Base-by-base conservation (phyloP, 2,329 filamentous ascomycete species). In the Beauveria asiatica region DNA sequence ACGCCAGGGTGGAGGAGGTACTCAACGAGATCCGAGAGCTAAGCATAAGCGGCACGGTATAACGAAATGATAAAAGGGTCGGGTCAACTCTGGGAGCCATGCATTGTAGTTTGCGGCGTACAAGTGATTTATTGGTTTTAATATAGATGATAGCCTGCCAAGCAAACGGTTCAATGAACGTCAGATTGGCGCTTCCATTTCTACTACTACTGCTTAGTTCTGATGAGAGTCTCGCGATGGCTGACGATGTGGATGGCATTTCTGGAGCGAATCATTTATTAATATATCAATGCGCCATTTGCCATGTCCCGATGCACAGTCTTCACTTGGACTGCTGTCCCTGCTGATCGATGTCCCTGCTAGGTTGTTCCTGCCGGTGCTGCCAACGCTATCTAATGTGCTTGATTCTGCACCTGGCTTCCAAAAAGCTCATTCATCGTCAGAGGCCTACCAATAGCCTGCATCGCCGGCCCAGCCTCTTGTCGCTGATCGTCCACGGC, bases 1-100 rank as follows among this genome's bases (percentile, higher is more conserved):
- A 99, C 73, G 88, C 86, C 62, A 80, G 91, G 65, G 94, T 99
- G 33, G 94, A 99, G 76, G 88, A 97, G 75, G 94, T 97, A 46
- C 73, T 99, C 75, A 92, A 97, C 71, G 92, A 99, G 79, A 99
- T 99, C 73, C 82, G 94, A 65, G 94, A 97, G 76, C 75, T 99
- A 75, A 97, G 93, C 75, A 99, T 99, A 79, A 87, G 84, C 67
- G 85, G 85, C 49, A 87, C 84, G 3, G 84, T 87, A 58, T 87
- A 73, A 73, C 57, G 42, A 48, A 11, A 37, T 54, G 4, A 21
- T 4, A 25, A 50, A 57, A 48, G 8, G 50, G 27, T 42, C 53
- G 42, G 37, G 55, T 5, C 45, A 51, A 44, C 42, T 41, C 16
- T 27, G 19, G 46, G 37, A 46, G 46, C 23, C 41, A 59, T 54